phyloP scores from a whole-genome alignment of 768 basidiomycete species.

The Termitomyces bulborhizus region DNA sequence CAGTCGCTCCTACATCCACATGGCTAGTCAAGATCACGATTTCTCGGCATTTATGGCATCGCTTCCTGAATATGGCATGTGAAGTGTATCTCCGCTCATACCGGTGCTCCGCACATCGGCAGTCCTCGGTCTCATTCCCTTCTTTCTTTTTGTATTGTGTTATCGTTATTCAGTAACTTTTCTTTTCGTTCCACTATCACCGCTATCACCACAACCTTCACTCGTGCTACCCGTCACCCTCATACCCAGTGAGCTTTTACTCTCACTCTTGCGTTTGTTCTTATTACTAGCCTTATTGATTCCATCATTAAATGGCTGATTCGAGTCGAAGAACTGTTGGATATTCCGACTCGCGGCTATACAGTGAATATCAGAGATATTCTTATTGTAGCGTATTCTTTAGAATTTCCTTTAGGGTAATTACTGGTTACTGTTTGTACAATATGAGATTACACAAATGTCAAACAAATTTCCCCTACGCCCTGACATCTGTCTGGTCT shows the following conservation, averaged over 20 bases:
- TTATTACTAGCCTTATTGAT: constrained; percentile 2
- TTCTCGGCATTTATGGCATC: constrained; percentile 32
- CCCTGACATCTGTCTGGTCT: constrained; percentile 3
- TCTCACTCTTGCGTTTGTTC: constrained; percentile 11
- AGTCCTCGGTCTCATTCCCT: background rate
- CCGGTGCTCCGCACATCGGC: background rate
- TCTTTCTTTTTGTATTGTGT: constrained; percentile 6
- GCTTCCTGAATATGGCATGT: constrained; percentile 26
- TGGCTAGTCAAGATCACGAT: constrained; percentile 22
- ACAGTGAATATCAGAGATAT: constrained; percentile 14
- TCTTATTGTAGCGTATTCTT: constrained; percentile 17
- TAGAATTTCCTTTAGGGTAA: background rate
- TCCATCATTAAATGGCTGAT: constrained; percentile 4
- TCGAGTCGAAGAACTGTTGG: constrained; percentile 9
- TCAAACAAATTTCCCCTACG: constrained; percentile 4
- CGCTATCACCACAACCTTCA: background rate
- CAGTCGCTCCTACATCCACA: constrained; percentile 16
- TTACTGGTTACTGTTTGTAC: constrained; percentile 11
- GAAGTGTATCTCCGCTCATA: constrained; percentile 8
- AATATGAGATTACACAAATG: constrained; percentile 10
- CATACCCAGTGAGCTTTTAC: constrained; percentile 5
- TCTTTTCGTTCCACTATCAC: background rate
- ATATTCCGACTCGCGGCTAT: constrained; percentile 9
- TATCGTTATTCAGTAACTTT: background rate
- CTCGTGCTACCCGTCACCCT: background rate